Conservation (phyloP, 371 early-diverging fungal species). For the Choanephora cucurbitarum region DNA sequence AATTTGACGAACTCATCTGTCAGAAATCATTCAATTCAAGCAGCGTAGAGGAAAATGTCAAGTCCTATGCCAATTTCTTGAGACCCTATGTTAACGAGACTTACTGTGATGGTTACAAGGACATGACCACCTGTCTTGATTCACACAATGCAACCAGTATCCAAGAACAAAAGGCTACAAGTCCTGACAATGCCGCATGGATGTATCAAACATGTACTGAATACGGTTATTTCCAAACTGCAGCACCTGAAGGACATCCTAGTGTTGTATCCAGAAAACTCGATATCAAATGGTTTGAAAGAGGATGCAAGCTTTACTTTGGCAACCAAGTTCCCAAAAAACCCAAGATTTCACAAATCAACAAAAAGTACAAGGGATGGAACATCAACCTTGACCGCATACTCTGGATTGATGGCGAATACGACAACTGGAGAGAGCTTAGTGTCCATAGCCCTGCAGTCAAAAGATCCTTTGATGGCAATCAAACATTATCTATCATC, state of each 20-base stretch:
- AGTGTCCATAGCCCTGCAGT: constrained; percentile 25
- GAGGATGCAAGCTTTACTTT: constrained; percentile 44
- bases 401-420: constrained; percentile 60
- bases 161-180: constrained; percentile 14
- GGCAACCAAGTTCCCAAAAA: constrained; percentile 23
- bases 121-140: constrained; percentile 23
- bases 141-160: constrained; percentile 23
- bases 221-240: constrained; percentile 65
- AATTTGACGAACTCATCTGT: constrained; percentile 23
- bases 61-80: background rate
- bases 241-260: constrained; percentile 32
- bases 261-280: constrained; percentile 45
- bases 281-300: constrained; percentile 30
- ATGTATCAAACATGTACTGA: constrained; percentile 65
- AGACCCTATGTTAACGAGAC: constrained; percentile 6
- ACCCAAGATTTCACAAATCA: constrained; percentile 31
- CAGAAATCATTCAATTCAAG: constrained; percentile 7
- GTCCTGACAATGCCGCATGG: constrained; percentile 49
- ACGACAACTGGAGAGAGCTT: constrained; percentile 63
- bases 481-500: constrained; percentile 6
- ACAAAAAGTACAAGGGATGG: constrained; percentile 49
- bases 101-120: constrained; percentile 10
- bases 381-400: constrained; percentile 45
- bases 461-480: constrained; percentile 1
- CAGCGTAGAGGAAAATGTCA: constrained; percentile 3